These are phyloP conservation scores for Rhizopogon salebrosus DNA, from an alignment of 768 basidiomycete genomes.

Conservation along the genomic window DNA sequence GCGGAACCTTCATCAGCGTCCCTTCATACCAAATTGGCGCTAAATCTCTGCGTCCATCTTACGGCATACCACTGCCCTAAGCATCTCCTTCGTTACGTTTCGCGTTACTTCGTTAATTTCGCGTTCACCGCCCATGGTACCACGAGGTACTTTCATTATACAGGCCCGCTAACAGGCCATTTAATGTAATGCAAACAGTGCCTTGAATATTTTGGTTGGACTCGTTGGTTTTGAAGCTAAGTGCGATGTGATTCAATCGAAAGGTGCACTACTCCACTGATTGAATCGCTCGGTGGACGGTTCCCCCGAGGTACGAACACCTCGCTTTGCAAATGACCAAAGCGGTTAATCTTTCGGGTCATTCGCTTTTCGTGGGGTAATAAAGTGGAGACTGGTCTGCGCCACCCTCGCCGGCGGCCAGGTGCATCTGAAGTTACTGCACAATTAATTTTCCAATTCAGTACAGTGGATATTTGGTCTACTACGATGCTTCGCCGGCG, in stretches of 20 bases:
- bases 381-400: no score
- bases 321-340: no score
- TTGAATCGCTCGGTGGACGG: background rate
- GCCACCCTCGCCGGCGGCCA: no score
- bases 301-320: no score
- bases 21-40: background rate
- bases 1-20: background rate
- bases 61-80: background rate
- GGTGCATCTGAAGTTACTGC: no score
- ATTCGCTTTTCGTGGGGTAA: no score
- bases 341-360: no score
- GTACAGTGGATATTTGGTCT: no score
- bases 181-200: background rate
- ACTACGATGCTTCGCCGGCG: no score
- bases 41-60: background rate
- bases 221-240: background rate
- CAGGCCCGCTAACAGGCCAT: background rate
- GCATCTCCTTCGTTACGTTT: background rate
- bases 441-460: background rate
- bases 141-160: background rate
- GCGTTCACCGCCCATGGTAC: background rate
- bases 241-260: background rate
- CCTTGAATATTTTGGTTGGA: background rate
- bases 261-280: background rate
- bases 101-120: background rate